A percentile compares a stretch with the other conserved stretches of the same genome.
These are phyloP conservation scores for Polyporus arcularius DNA, from an alignment of 768 basidiomycete species.

Conservation along the genomic window DNA sequence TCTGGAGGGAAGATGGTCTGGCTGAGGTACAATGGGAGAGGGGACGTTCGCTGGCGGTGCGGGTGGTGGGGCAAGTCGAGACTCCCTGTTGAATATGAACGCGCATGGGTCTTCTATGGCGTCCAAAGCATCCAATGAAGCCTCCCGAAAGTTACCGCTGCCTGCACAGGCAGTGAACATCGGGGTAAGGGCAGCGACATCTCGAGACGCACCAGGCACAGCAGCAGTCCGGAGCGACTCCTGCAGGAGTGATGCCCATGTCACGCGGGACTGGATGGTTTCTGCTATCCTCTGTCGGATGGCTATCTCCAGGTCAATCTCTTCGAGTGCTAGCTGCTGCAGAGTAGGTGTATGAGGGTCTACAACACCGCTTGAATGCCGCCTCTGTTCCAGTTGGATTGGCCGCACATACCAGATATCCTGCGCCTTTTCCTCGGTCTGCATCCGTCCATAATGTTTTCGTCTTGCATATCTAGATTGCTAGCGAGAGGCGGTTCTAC, in stretches of 20 bases:
- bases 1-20: background rate
- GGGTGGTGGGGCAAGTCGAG: conserved; percentile 17
- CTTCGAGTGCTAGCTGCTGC: conserved; percentile 36
- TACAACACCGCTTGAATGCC: background rate
- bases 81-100: conserved; percentile 38
- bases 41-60: conserved; percentile 21
- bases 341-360: conserved; percentile 1
- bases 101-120: conserved; percentile 41
- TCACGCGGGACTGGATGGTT: conserved; percentile 46
- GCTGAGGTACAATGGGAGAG: background rate
- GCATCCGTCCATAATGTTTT: background rate
- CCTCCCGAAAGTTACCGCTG: conserved; percentile 35
- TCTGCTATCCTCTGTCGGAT: conserved; percentile 42
- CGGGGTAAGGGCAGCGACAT: background rate
- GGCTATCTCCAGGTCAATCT: conserved; percentile 45
- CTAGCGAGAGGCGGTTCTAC: too few species aligned
- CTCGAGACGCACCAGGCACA: background rate
- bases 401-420: background rate
- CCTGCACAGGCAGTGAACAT: background rate
- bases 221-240: conserved; percentile 31
- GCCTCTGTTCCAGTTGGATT: background rate
- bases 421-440: conserved; percentile 16
- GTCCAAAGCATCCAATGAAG: conserved; percentile 45
- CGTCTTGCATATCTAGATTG: background rate
- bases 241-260: conserved; percentile 47